A percentile compares a stretch with the other conserved stretches of the same genome.
Evolutionary conservation across 805 yeast genomes (phyloP).

Genomic region (Candida boleticola): DNA sequence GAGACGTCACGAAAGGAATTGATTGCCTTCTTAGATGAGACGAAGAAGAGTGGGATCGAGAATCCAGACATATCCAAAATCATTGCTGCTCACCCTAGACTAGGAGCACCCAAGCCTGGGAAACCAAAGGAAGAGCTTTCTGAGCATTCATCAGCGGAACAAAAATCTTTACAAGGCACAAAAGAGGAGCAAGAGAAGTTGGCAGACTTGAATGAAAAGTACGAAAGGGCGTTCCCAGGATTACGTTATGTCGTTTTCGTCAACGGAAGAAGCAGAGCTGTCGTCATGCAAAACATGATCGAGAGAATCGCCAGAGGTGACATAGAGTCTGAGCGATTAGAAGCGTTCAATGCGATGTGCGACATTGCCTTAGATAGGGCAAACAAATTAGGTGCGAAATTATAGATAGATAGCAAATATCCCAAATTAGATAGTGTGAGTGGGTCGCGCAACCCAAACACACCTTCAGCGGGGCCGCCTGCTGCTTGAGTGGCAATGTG

Average conservation of each 20-base stretch:
- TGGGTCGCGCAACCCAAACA: too few species aligned
- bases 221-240: constrained; percentile 64
- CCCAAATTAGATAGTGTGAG: neutral
- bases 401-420: constrained; percentile 13
- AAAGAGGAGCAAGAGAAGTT: constrained; percentile 48
- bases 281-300: constrained; percentile 62
- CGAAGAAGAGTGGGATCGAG: constrained; percentile 14
- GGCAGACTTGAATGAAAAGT: constrained; percentile 51
- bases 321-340: constrained; percentile 52
- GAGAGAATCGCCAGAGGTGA: constrained; percentile 56
- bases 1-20: constrained; percentile 43
- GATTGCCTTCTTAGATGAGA: constrained; percentile 25
- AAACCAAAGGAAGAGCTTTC: constrained; percentile 43
- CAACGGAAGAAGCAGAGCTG: constrained; percentile 70
- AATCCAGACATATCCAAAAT: constrained; percentile 44
- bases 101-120: constrained; percentile 57
- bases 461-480: too few species aligned
- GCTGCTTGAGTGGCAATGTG: too few species aligned
- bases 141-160: constrained; percentile 68
- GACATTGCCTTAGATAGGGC: constrained; percentile 85
- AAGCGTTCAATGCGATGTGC: constrained; percentile 86
- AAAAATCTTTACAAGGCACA: constrained; percentile 54
- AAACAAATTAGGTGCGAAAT: constrained; percentile 43
- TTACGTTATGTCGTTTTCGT: constrained; percentile 86
- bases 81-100: constrained; percentile 87